These are phyloP conservation scores for Globisporangium ultimum DNA, from an alignment of 352 stramenopile species.

Conservation along the genomic window DNA sequence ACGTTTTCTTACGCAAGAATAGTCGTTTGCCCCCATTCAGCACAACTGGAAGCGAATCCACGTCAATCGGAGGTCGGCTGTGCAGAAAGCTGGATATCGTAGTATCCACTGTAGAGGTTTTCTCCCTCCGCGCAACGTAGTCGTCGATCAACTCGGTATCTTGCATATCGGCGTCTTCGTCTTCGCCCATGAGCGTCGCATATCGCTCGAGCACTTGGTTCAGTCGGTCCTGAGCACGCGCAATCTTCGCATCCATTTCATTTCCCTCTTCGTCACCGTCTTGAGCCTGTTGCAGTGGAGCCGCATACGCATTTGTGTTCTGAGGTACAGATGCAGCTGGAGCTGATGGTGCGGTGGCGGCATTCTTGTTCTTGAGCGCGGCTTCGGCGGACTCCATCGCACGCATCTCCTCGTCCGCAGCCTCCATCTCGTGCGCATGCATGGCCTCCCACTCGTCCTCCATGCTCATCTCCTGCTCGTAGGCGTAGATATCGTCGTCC, in stretches of 20 bases:
- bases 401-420: slow-evolving; percentile 56
- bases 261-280: slow-evolving; percentile 9
- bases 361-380: slow-evolving; percentile 9
- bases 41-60: slow-evolving; percentile 57
- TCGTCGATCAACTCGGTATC: slow-evolving; percentile 30
- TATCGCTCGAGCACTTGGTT: slow-evolving; percentile 62
- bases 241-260: slow-evolving; percentile 23
- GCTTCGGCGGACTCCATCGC: slow-evolving; percentile 52
- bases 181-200: slow-evolving; percentile 53
- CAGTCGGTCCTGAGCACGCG: slow-evolving; percentile 41
- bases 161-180: slow-evolving; percentile 29
- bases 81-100: slow-evolving; percentile 46
- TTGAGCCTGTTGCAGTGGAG: not conserved
- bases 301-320: not conserved
- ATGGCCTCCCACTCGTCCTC: slow-evolving; percentile 85
- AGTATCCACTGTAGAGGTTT: slow-evolving; percentile 24
- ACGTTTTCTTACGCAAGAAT: slow-evolving; percentile 64
- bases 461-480: slow-evolving; percentile 73
- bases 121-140: slow-evolving; percentile 22
- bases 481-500: slow-evolving; percentile 73
- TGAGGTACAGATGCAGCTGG: not conserved
- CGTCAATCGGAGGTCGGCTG: slow-evolving; percentile 55
- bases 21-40: slow-evolving; percentile 45
- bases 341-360: not conserved
- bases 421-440: slow-evolving; percentile 79